Base-by-base conservation (phyloP, 140 eudicot genomes). In the Bidens hawaiensis region DNA sequence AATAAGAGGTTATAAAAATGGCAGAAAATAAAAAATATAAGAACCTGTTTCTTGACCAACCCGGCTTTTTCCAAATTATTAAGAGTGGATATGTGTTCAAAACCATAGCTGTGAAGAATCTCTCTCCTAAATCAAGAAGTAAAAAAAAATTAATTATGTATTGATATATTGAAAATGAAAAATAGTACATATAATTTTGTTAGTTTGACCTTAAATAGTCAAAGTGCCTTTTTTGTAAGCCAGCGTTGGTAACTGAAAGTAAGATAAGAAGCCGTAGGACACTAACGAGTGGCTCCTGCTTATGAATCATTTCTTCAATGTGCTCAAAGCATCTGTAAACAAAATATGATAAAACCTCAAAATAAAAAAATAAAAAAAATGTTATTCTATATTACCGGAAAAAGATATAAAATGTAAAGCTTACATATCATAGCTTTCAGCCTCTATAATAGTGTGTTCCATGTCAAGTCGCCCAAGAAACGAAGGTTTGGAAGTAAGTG, bases 71-170 rank as follows among this genome's bases (percentile, higher is more conserved):
- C 99, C 74, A 91, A 73, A 77, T 82, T 87, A 71, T 85, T 78
- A 60, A 91, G 79, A 16, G 96, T 91, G 51, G 83, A 86, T 75
- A 91, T 82, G 77, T 91, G 95, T 78, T 91, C 99, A 79, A 88
- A 88, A 28, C 99, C 99, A 81, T 91, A 91, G 85, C 96, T 91
- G 74, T 87, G 96, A 67, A 91, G 99, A 41, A 91, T 62, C 85
- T 91, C 99, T 81, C 96, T 80, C 96, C 99, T 91, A 56, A 60
- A 69, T 42, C 67, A 60, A 69, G 64, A 50, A 53, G 25, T 67
- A 54, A 48, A 41, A 40, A 12, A 7, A 2, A 69, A 23, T 52
- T 24, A 19, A 34, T 45, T 60, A 48, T 30, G 41, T 53, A 36
- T 22, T 41, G 41, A 21, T 28, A 46, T 38, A 40, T 11, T 8